These are phyloP conservation scores for Cyclotella cryptica DNA, from an alignment of 108 stramenopile genomes.

Conservation along the genomic window DNA sequence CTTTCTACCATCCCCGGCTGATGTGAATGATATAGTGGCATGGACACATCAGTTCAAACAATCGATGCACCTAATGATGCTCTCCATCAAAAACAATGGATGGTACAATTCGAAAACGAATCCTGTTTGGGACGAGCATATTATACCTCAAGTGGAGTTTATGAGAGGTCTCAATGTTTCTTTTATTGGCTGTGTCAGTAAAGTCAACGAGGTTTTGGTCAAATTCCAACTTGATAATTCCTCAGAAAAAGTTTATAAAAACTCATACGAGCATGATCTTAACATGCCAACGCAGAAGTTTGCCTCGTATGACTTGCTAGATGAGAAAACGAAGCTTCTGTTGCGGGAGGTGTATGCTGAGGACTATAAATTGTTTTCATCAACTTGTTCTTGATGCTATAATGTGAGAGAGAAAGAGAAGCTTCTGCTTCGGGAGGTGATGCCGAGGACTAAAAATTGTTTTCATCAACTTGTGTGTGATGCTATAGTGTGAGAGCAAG, in stretches of 20 bases:
- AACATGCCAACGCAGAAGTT: conserved; percentile 14
- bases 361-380: no score
- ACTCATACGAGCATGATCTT: conserved; percentile 6
- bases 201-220: background rate
- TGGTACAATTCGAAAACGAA: background rate
- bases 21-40: background rate
- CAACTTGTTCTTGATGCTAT: no score
- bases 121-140: background rate
- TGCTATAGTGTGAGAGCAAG: no score
- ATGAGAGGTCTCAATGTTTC: conserved; percentile 16
- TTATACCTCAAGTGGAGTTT: conserved; percentile 13
- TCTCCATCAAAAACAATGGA: background rate
- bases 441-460: no score
- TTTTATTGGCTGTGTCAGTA: conserved; percentile 1
- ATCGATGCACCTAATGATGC: background rate
- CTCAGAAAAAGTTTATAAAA: background rate
- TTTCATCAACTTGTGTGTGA: no score
- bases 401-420: no score
- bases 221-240: background rate
- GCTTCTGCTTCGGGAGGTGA: no score
- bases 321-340: no score
- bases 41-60: background rate
- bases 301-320: no score
- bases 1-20: background rate
- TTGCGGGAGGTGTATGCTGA: no score